A percentile compares a stretch with the other conserved stretches of the same genome.
phyloP scores from a whole-genome alignment of 1,284 basidiomycete species.

The Exobasidium cylindrosporum region DNA sequence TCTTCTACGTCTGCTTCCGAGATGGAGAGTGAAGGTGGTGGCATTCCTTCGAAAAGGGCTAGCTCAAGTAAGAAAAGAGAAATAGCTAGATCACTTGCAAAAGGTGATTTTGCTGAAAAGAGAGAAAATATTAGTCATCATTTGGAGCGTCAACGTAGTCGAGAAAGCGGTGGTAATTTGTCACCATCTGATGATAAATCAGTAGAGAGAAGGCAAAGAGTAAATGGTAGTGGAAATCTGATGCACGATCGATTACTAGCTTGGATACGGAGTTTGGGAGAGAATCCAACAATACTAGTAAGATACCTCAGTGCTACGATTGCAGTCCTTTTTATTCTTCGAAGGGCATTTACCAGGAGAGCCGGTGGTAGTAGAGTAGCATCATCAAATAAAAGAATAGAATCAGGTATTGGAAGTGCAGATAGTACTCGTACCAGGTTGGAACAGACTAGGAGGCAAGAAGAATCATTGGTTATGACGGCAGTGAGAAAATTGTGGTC shows the following conservation, averaged over 20 bases:
- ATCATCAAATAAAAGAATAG: not conserved
- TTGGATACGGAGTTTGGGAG: not conserved
- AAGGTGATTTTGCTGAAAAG: not conserved
- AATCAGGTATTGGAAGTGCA: not conserved
- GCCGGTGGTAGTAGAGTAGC: not conserved
- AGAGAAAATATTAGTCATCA: not conserved
- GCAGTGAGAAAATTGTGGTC: not conserved
- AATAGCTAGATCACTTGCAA: not conserved
- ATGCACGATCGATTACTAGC: not conserved
- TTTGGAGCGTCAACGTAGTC: not conserved
- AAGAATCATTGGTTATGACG: not conserved
- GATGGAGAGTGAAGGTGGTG: not conserved
- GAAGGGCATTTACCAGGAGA: not conserved
- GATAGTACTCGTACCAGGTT: not conserved
- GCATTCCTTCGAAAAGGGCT: not conserved
- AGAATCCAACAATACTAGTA: not conserved
- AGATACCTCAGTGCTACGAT: not conserved
- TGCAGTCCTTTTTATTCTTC: conserved; percentile 5
- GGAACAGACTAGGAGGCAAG: not conserved
- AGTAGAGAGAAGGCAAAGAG: not conserved
- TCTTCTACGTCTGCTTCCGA: not conserved
- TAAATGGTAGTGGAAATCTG: not conserved
- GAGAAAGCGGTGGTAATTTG: not conserved
- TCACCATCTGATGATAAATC: not conserved
- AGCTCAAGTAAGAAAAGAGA: not conserved